Base-by-base conservation (phyloP, 164 flowering plant species). In the Magnolia officinalis region DNA sequence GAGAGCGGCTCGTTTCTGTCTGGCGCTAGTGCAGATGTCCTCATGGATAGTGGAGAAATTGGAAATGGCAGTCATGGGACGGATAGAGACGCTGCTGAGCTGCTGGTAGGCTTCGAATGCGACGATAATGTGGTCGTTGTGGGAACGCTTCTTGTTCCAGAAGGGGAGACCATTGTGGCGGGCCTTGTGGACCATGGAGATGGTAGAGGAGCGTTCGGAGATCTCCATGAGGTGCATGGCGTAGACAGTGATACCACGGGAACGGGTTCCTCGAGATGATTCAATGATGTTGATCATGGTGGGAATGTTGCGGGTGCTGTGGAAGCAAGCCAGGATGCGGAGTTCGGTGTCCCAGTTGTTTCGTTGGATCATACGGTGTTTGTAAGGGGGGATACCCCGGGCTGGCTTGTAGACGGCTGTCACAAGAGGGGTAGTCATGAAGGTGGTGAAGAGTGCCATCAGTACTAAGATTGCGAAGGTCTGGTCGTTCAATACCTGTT, bases 161-260 rank as follows among this genome's bases (percentile, higher is more conserved):
- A 87, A 86, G 21, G 90, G 90, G 8, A 87, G 84, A 1, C 90
- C 90, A 45, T 87, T 85, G 6, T 59, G 79, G 11, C 90, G 80
- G 5, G 88, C 88, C 69, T 87, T 84, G 75, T 87, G 84, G 21
- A 85, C 88, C 89, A 86, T 88, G 24, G 79, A 76, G 29, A 88
- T 88, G 71, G 90, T 86, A 6, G 90, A 88, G 6, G 90, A 79
- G 26, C 90, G 75, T 74, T 88, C 90, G 0, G 89, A 88, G 24
- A 88, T 82, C 68, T 88, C 90, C 90, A 88, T 88, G 4, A 88
- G 81, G 80, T 88, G 90, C 89, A 85, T 83, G 7, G 90, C 88
- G 31, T 88, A 88, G 8, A 88, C 83, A 23, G 78, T 76, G 21
- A 88, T 80, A 1, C 83, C 72, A 2, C 74, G 76, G 1, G 79